These are phyloP conservation scores for Nemania sp. DNA, from an alignment of 2,329 filamentous ascomycete species.

Conservation along the genomic window DNA sequence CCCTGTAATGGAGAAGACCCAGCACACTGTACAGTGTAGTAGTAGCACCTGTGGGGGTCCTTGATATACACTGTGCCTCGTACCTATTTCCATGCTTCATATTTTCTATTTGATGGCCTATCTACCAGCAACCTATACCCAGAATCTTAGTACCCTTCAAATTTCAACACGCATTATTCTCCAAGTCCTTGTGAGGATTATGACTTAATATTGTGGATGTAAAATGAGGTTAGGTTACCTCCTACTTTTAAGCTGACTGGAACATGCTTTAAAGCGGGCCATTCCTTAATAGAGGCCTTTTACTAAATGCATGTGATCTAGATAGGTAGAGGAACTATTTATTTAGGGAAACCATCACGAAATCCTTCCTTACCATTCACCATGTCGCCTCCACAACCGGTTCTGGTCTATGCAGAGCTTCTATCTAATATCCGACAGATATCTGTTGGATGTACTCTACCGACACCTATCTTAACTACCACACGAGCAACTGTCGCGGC, in stretches of 20 bases:
- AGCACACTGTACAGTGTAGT: too few relatives aligned
- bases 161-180: too few relatives aligned
- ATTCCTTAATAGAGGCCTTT: neutral
- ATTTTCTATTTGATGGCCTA: too few relatives aligned
- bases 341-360: neutral
- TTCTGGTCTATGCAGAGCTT: slow-evolving; percentile 72
- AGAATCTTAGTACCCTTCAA: too few relatives aligned
- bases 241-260: too few relatives aligned
- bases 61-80: too few relatives aligned
- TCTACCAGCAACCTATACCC: too few relatives aligned
- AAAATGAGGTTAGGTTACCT: too few relatives aligned
- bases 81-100: too few relatives aligned
- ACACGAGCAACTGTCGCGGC: slow-evolving; percentile 60
- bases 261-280: slow-evolving; percentile 15
- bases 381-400: slow-evolving; percentile 41
- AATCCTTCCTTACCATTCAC: slow-evolving; percentile 34
- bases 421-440: slow-evolving; percentile 74
- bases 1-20: too few relatives aligned
- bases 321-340: too few relatives aligned
- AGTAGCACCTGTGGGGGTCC: too few relatives aligned
- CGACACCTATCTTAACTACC: slow-evolving; percentile 56
- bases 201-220: neutral
- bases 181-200: neutral
- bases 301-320: neutral
- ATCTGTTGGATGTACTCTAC: slow-evolving; percentile 67